Conservation (phyloP, 2,329 filamentous ascomycete genomes). For the Fusarium sp. region DNA sequence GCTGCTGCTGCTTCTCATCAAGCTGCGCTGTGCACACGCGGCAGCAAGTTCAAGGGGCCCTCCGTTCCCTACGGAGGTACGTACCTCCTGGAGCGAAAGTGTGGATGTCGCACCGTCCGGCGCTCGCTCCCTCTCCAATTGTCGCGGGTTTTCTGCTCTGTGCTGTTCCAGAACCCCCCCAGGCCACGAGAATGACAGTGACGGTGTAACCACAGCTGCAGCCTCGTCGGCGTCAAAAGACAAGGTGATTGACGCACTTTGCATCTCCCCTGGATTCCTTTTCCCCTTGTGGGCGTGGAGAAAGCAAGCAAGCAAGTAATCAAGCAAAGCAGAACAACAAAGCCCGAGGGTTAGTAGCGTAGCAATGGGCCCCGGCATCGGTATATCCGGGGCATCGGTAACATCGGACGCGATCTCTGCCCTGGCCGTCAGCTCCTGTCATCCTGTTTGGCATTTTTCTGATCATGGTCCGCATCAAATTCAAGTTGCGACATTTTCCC, state of each 20-base stretch:
- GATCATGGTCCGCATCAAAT: background rate
- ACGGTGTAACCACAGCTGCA: conserved; percentile 20
- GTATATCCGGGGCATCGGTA: conserved; percentile 31
- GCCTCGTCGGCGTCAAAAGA: conserved; percentile 4
- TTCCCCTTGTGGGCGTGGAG: background rate
- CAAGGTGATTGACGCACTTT: background rate
- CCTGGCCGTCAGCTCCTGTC: background rate
- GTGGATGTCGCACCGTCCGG: conserved; percentile 15
- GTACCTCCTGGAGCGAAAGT: conserved; percentile 10
- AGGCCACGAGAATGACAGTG: background rate
- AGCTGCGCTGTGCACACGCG: conserved; percentile 5
- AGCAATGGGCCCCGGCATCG: conserved; percentile 18
- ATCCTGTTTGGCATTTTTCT: background rate
- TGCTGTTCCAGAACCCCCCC: conserved; percentile 1
- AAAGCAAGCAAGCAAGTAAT: background rate
- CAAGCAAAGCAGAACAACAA: background rate
- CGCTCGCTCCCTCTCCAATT: conserved; percentile 23
- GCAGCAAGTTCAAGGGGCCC: background rate
- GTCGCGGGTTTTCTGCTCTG: conserved; percentile 18
- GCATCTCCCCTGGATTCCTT: background rate
- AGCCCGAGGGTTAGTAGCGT: background rate
- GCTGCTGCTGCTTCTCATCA: background rate
- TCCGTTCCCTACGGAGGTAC: conserved; percentile 17
- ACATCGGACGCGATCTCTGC: conserved; percentile 16
- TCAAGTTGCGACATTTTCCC: background rate